phyloP scores from a whole-genome alignment of 225 moss, liverwort and hornwort species.

The Ulota crispa region DNA sequence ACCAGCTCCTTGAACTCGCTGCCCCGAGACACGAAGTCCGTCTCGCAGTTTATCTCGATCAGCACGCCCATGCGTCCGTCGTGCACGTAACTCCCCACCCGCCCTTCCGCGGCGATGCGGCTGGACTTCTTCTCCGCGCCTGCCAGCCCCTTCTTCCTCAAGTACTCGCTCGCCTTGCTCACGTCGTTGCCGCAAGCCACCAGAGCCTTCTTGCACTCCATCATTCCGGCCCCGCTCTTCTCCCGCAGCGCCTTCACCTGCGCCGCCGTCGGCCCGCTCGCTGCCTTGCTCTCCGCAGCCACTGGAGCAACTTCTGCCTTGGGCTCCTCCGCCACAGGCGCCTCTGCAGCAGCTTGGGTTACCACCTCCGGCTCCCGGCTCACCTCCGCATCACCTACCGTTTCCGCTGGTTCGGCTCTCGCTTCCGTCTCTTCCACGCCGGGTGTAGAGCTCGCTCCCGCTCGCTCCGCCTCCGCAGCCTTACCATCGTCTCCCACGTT shows the following conservation, averaged over 20 bases:
- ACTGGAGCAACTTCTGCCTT: neutral
- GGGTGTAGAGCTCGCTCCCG: neutral
- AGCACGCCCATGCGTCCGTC: slow-evolving; percentile 86
- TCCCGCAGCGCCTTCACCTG: slow-evolving; percentile 80
- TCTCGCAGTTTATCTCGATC: slow-evolving; percentile 93
- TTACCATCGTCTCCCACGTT: slow-evolving; percentile 1
- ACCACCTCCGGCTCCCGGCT: too few relatives aligned
- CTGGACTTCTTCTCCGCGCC: slow-evolving; percentile 91
- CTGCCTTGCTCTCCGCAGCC: slow-evolving; percentile 14
- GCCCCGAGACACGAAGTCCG: slow-evolving; percentile 83
- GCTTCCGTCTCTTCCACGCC: neutral
- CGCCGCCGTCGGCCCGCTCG: slow-evolving; percentile 51
- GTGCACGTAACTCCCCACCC: slow-evolving; percentile 89
- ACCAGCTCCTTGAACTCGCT: slow-evolving; percentile 79
- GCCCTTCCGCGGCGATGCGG: slow-evolving; percentile 85
- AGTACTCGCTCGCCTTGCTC: slow-evolving; percentile 71
- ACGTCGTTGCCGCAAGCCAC: slow-evolving; percentile 59
- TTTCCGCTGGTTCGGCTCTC: neutral
- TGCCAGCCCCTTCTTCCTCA: slow-evolving; percentile 90
- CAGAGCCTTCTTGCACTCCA: slow-evolving; percentile 97
- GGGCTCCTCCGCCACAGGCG: slow-evolving; percentile 4
- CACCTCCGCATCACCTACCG: neutral
- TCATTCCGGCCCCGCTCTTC: slow-evolving; percentile 94
- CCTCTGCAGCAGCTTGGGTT: neutral
- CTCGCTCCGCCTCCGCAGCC: neutral